Evolutionary conservation across 306 rosid species (phyloP).

Genomic region (Cicer judaicum): DNA sequence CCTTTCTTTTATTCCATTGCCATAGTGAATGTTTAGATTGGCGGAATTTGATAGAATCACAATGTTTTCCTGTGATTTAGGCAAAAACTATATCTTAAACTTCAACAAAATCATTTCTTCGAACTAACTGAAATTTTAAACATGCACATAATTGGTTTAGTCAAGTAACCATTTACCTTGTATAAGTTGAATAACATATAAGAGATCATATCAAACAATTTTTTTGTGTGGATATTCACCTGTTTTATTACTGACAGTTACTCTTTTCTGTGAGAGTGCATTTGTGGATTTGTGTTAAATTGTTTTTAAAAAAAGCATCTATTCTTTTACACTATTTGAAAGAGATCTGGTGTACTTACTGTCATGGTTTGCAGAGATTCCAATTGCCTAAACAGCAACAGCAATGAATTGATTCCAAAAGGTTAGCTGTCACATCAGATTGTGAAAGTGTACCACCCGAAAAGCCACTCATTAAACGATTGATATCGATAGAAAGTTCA

Average conservation of each 20-base stretch:
- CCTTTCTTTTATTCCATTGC: not conserved
- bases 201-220: too few species aligned
- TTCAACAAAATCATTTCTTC: too few species aligned
- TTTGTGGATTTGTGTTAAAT: not conserved
- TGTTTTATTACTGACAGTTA: not conserved
- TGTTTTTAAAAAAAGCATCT: not conserved
- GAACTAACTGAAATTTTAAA: too few species aligned
- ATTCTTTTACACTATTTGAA: not conserved
- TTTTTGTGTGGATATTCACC: not conserved
- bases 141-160: too few species aligned
- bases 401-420: conserved; percentile 5
- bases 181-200: too few species aligned
- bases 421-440: not conserved
- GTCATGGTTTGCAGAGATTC: not conserved
- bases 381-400: not conserved
- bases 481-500: conserved; percentile 14
- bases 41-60: too few species aligned
- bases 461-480: conserved; percentile 17
- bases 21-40: not conserved
- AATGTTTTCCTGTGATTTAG: too few species aligned
- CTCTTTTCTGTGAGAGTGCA: not conserved
- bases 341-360: not conserved
- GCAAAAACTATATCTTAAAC: too few species aligned
- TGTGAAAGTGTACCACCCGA: conserved; percentile 2
- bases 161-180: too few species aligned